Evolutionary conservation across 108 stramenopile genomes (phyloP).

Genomic region (Thalassiosira profunda): DNA sequence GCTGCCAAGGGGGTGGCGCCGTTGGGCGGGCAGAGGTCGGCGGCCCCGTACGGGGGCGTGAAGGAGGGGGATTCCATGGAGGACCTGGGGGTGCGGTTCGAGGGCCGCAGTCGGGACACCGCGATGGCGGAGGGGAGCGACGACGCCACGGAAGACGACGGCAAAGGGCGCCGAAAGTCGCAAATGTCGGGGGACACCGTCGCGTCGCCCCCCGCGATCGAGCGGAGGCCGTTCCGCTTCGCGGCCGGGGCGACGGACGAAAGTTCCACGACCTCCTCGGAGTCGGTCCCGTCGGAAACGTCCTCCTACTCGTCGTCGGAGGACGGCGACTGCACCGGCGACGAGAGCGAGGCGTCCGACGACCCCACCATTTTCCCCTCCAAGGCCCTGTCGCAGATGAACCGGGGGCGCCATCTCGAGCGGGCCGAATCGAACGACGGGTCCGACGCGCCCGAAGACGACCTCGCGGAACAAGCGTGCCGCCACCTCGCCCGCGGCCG

Average conservation of each 20-base stretch:
- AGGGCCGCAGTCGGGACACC: not conserved
- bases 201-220: slow-evolving; percentile 30
- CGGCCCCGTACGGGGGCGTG: slow-evolving; percentile 5
- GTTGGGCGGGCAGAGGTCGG: not conserved
- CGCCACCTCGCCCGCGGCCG: slow-evolving; percentile 38
- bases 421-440: slow-evolving; percentile 8
- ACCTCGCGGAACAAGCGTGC: slow-evolving; percentile 37
- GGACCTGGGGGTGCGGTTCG: slow-evolving; percentile 35
- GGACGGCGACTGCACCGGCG: not conserved
- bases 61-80: slow-evolving; percentile 46
- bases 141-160: not conserved
- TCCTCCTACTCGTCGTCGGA: not conserved
- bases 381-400: slow-evolving; percentile 45
- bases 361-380: slow-evolving; percentile 34
- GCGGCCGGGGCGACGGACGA: slow-evolving; percentile 3
- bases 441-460: too few relatives aligned
- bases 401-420: slow-evolving; percentile 6
- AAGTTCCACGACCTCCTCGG: not conserved
- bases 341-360: slow-evolving; percentile 36
- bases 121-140: not conserved
- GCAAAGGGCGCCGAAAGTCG: too few relatives aligned
- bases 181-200: slow-evolving; percentile 6
- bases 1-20: not conserved
- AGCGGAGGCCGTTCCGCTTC: slow-evolving; percentile 31
- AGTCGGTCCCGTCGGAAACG: not conserved